Evolutionary conservation across 2,329 filamentous ascomycete species (phyloP), one percentile per base, ranked within the genome.

Genomic region (Zymoseptoria brevis): DNA sequence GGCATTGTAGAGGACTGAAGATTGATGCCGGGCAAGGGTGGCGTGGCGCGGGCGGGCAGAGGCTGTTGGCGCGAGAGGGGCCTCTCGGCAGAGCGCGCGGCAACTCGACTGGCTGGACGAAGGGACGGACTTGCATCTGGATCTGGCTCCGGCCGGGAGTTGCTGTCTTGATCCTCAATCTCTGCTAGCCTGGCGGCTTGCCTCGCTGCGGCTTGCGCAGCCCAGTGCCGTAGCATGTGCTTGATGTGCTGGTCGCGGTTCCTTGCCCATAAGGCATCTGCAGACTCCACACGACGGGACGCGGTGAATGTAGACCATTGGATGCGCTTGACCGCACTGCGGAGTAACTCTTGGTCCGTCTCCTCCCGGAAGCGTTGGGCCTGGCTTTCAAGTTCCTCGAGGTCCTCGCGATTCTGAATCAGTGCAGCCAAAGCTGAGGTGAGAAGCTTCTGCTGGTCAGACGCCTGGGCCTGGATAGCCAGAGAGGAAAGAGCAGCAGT

Each of bases 271-370:
- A 85, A 72, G 6, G 81, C 80, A 41, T 79, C 73, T 0, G 82
- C 81, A 49, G 76, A 82, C 58, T 83, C 78, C 8, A 75, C 70
- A 22, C 76, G 76, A 55, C 78, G 77, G 22, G 75, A 74, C 4
- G 82, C 72, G 49, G 83, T 81, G 71, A 85, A 85, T 1, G 81
- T 73, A 7, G 78, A 78, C 71, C 84, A 80, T 56, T 81, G 82
- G n/a, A 85, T 72, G 65, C 79, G 82, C 67, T 81, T 82, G 58
- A 85, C 72, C 22, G 75, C 76, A 13, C 72, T 73, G 9, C 75
- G 74, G 13, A 81, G 78, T 3, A 77, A 71, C 22, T 76, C 72
- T 11, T 80, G 75, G 4, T 78, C 71, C 50, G 77, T 78, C 59
- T 80, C 74, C 24, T 77, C 75, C 55, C 76, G 69, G 41, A 82